Evolutionary conservation across 2,329 filamentous ascomycete species (phyloP), one percentile per base, ranked within the genome.

Genomic region (Aspergillus ibericus): DNA sequence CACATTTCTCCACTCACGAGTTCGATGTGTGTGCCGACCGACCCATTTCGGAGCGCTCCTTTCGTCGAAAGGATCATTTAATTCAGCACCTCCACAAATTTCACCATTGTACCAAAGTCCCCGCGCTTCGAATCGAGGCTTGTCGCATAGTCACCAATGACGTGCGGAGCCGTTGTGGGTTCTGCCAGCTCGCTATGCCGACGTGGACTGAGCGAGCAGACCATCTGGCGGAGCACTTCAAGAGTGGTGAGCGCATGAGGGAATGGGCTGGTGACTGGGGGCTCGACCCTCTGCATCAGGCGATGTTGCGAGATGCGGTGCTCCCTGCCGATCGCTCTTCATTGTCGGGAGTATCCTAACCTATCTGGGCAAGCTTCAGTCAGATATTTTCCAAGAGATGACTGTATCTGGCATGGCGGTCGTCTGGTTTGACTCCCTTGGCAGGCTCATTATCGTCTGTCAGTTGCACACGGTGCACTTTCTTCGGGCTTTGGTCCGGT

Each of bases 21-120:
- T 82, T 84, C 61, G 67, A 72, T n/a, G 72, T 77, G 15, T 85
- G 83, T 63, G 79, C 80, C 40, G 76, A 78, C 38, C 83, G 83
- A 40, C 77, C 81, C 8, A 69, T 80, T 0, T 74, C 50, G 75
- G 81, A 46, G 46, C 78, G 84, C 8, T 85, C 83, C 0, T 85
- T 85, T 67, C 82, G 80, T 60, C 76, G 83, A 9, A 85, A 85
- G 67, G 83, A 85, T 61, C 82, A 85, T 63, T 70, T 85, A 1
- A 77, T 82, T 60, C 83, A 85, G 63, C 83, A 85, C 68, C 67
- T 85, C 20, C 78, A 82, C 68, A 85, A 66, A 78, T 85, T 78
- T 78, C 85, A 74, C 58, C 74, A 74, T 32, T 83, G 81, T 62
- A 81, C 80, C 25, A 80, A 82, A 70, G 72, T 67, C 2, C 76